Conservation (phyloP, 2,329 filamentous ascomycete species). For the Dothiorella sarmentorum region DNA sequence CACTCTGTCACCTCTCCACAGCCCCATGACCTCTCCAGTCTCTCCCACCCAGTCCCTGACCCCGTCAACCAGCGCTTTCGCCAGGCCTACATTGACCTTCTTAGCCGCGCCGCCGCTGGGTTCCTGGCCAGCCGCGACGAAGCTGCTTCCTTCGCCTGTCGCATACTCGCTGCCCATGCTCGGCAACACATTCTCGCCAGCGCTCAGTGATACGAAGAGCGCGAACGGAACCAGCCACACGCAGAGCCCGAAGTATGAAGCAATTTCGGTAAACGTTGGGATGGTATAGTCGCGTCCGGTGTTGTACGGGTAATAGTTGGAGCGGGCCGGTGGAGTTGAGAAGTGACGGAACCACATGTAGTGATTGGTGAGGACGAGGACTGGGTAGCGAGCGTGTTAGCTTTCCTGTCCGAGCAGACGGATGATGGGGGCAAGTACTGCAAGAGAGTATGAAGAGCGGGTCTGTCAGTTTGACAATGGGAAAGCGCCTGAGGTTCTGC, state of each 20-base stretch:
- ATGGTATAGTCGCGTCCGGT: constrained; percentile 62
- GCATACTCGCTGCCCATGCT: constrained; percentile 80
- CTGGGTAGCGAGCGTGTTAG: constrained; percentile 40
- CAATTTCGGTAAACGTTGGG: constrained; percentile 89
- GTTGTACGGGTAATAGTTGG: constrained; percentile 53
- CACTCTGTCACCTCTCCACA: constrained; percentile 58
- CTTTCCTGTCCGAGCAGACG: too few relatives aligned
- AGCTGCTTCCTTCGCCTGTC: constrained; percentile 54
- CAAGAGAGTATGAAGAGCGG: constrained; percentile 84
- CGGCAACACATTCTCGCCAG: constrained; percentile 90
- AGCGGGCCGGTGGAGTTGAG: constrained; percentile 53
- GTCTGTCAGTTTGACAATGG: constrained; percentile 79
- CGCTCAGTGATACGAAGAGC: constrained; percentile 89
- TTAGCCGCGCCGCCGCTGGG: constrained; percentile 48
- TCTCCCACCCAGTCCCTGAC: constrained; percentile 63
- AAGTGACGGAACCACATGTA: constrained; percentile 97
- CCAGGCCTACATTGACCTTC: constrained; percentile 54
- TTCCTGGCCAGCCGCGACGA: constrained; percentile 43
- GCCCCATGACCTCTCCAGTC: constrained; percentile 60
- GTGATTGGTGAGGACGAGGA: constrained; percentile 83
- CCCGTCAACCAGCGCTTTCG: constrained; percentile 56
- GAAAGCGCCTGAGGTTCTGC: constrained; percentile 75
- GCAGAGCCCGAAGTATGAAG: constrained; percentile 91
- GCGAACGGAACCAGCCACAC: constrained; percentile 97
- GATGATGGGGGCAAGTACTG: too few relatives aligned